A percentile compares a stretch with the other conserved stretches of the same genome.
Evolutionary conservation across 164 flowering plant genomes (phyloP).

Genomic region (Magnolia officinalis): DNA sequence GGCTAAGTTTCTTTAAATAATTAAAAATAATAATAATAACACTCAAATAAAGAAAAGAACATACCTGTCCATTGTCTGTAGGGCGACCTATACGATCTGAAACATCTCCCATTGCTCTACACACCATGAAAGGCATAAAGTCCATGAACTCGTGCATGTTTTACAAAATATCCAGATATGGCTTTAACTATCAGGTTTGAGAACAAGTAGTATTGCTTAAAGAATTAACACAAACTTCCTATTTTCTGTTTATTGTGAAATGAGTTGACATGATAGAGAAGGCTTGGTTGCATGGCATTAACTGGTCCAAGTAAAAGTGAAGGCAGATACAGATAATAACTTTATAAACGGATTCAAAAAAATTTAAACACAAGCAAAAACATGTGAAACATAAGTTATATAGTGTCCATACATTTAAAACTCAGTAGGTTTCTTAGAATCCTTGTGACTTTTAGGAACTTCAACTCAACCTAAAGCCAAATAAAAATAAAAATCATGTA

Average conservation of each 20-base stretch:
- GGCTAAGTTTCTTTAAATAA: too few species aligned
- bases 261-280: not conserved
- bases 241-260: not conserved
- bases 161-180: not conserved
- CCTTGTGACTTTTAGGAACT: too few species aligned
- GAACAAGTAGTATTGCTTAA: not conserved
- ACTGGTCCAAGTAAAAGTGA: too few species aligned
- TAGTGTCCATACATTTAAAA: too few species aligned
- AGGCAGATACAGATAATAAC: too few species aligned
- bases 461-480: too few species aligned
- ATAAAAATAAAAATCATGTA: too few species aligned
- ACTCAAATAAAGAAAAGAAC: not conserved
- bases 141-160: not conserved
- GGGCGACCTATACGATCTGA: slow-evolving; percentile 98
- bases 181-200: not conserved
- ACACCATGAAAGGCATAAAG: slow-evolving; percentile 8
- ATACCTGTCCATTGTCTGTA: slow-evolving; percentile 99
- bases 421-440: too few species aligned
- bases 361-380: too few species aligned
- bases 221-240: not conserved
- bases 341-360: too few species aligned
- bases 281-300: not conserved
- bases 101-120: slow-evolving; percentile 96
- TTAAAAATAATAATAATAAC: not conserved
- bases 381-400: too few species aligned